Evolutionary conservation across 768 basidiomycete species (phyloP).

Genomic region (Fomitopsis pulvina): DNA sequence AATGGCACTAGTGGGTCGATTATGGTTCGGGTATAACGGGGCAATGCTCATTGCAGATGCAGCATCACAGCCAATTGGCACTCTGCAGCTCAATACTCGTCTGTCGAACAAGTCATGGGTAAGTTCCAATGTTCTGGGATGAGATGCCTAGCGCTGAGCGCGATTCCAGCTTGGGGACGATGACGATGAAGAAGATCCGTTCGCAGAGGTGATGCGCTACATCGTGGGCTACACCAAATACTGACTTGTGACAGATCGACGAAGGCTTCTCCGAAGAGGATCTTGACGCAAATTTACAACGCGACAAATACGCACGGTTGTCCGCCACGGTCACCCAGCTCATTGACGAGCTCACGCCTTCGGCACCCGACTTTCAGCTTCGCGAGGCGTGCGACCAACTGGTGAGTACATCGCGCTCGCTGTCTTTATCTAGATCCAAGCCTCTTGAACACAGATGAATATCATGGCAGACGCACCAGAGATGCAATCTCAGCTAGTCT

Average conservation of each 20-base stretch:
- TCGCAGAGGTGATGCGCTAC: constrained; percentile 63
- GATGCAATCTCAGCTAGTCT: constrained; percentile 83
- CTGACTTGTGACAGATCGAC: constrained; percentile 54
- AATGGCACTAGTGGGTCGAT: constrained; percentile 53
- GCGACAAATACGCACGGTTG: constrained; percentile 89
- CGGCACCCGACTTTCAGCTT: constrained; percentile 76
- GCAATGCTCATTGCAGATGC: neutral
- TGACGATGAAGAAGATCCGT: constrained; percentile 92
- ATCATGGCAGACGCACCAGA: constrained; percentile 79
- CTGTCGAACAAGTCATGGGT: constrained; percentile 92
- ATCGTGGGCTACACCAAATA: neutral
- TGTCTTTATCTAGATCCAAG: neutral
- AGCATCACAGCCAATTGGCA: constrained; percentile 61
- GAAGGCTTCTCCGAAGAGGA: constrained; percentile 91
- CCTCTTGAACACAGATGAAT: constrained; percentile 41
- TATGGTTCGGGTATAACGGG: neutral
- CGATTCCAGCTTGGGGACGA: constrained; percentile 64
- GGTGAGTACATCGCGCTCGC: constrained; percentile 32
- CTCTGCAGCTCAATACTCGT: constrained; percentile 78
- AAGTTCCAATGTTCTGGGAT: constrained; percentile 12
- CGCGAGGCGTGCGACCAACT: constrained; percentile 84
- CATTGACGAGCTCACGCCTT: constrained; percentile 80
- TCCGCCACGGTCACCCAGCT: constrained; percentile 76
- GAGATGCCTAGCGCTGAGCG: neutral
- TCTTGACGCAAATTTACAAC: constrained; percentile 83